Percentiles rank a stretch among this genome's conserved stretches.
These are phyloP conservation scores for Scedosporium boydii DNA, from an alignment of 2,329 filamentous ascomycete species.

Conservation along the genomic window DNA sequence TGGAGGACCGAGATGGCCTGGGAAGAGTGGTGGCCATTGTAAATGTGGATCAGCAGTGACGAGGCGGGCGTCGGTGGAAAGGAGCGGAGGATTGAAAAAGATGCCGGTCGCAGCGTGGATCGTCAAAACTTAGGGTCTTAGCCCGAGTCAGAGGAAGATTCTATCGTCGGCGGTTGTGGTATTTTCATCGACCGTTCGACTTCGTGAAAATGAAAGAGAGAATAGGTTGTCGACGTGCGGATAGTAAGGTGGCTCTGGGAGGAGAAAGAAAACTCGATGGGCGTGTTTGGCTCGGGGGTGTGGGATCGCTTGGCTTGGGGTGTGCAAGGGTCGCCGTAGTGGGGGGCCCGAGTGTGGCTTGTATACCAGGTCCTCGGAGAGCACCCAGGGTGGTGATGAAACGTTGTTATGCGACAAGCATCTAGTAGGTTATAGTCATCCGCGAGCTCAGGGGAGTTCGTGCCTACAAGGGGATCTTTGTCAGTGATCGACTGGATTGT, in stretches of 20 bases:
- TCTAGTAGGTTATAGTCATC: not conserved
- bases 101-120: not conserved
- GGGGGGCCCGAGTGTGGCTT: conserved; percentile 6
- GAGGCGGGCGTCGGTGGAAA: not conserved
- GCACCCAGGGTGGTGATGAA: conserved; percentile 13
- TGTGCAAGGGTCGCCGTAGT: conserved; percentile 7
- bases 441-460: not conserved
- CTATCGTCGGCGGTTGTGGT: not conserved
- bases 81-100: not conserved
- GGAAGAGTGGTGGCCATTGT: conserved; percentile 55
- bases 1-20: conserved; percentile 55
- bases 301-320: not conserved
- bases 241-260: not conserved
- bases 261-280: not conserved
- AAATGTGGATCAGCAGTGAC: conserved; percentile 10
- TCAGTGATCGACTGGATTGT: conserved; percentile 2
- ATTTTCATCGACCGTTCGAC: not conserved
- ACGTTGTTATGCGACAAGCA: conserved; percentile 17
- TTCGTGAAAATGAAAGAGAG: not conserved
- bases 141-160: no score
- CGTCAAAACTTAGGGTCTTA: not conserved
- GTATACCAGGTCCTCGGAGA: conserved; percentile 8
- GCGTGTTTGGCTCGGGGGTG: conserved; percentile 5
- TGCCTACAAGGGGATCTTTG: not conserved
- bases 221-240: not conserved